Evolutionary conservation across 768 basidiomycete genomes (phyloP), one percentile per base, ranked within the genome.

Genomic region (Dioszegia hungarica): DNA sequence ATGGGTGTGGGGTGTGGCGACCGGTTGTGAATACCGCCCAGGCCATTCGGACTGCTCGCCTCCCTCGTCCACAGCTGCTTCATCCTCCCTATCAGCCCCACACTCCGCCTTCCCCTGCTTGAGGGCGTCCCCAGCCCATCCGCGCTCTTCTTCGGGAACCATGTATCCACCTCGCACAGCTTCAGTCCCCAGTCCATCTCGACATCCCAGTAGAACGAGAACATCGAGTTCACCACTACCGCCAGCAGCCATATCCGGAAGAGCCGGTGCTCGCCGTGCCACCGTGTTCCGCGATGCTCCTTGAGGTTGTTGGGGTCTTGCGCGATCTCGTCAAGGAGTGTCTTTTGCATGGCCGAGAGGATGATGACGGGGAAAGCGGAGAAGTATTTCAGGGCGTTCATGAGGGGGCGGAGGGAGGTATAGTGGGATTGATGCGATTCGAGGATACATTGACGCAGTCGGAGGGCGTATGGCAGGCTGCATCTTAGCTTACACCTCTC

Each of bases 131-230:
- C 28, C 27, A 15, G n/a, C 24, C n/a, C 29, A 17, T n/a, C 19
- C 9, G 11, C 3, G 14, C 34, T 10, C 8, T 31, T 50, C 11
- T 14, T 6, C 3, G 46, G 39, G n/a, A 69, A 51, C 77, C 78
- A 78, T 5, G 74, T 75, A 15, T 64, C 57, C 3, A 69, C 61
- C 6, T 80, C 81, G 57, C 98, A 78, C 39, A 97, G 78, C 41
- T 85, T 83, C 53, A 99, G 80, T 5, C 95, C 95, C 93, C 94
- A 99, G 73, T 99, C 95, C 74, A 94, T 89, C 45, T 90, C 91
- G 39, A 98, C 82, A 77, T 98, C 95, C 95, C 95, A 99, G 89
- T 91, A 99, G 75, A 94, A 98, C 2, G 92, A 93, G 76, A 90
- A 99, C 28, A 88, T 74, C 2, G 93, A 94, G 76, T 98, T 98